Base-by-base conservation (phyloP, 2,329 filamentous ascomycete species). In the Colletotrichum orbiculare region DNA sequence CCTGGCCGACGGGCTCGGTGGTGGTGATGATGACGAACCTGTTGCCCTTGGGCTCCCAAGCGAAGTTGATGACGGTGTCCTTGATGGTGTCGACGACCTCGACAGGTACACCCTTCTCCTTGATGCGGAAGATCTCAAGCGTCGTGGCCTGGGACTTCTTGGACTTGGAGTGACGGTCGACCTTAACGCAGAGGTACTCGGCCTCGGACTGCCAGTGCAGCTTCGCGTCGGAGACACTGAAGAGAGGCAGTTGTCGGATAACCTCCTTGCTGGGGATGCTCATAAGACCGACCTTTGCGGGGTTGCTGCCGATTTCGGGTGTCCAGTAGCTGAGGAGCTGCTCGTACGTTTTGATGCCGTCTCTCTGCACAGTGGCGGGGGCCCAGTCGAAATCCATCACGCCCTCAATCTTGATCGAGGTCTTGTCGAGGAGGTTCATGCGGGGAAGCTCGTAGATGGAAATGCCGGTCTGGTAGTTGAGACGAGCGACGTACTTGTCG, bases 251-350 rank as follows among this genome's bases (percentile, higher is more conserved):
- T 5, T 95, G 96, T 73, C 96, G 91, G 68, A 99, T 90, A 70
- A 97, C 87, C 80, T 98, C 90, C 83, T 97, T 98, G 66, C 92
- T 94, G 7, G 96, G 96, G 70, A 99, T 88, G 81, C 90, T 94
- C 95, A 99, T 98, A 73, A 99, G 83, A 71, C 91, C 94, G 72
- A 99, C 96, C 84, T 96, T 97, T 73, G 96, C 96, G 46, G 96
- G 96, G 81, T 97, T 98, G 85, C 93, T 97, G 76, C 94, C 95
- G 69, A 98, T 93, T 79, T 99, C 96, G 53, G 96, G 96, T 25
- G 96, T 98, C 96, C 96, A 99, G 88, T 94, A 99, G 83, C 92
- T 97, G 80, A 99, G 90, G 6, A 99, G 87, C 78, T 98, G 96
- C 82, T 99, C 96, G 78, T 97, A 96, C 6, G 84, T 88, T 86